A percentile compares a stretch with the other conserved stretches of the same genome.
Evolutionary conservation across 1,284 basidiomycete species (phyloP).

Genomic region (Ustilago bromivora): DNA sequence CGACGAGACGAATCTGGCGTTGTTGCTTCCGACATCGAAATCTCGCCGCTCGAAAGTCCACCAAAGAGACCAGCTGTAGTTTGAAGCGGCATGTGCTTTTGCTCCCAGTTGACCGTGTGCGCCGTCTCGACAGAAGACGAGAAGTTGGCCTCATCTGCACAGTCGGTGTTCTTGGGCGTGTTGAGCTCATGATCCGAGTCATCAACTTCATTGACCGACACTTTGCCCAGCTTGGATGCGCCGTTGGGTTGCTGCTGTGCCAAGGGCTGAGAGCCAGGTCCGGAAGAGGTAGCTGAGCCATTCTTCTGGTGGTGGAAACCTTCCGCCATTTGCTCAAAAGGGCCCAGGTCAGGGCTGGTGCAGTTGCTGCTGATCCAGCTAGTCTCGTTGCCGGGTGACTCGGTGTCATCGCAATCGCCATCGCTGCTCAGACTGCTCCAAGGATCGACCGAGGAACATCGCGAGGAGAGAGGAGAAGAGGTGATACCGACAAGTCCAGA

Average conservation of each 20-base stretch:
- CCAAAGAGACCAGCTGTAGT: slow-evolving; percentile 9
- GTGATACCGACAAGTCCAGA: slow-evolving; percentile 25
- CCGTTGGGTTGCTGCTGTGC: slow-evolving; percentile 13
- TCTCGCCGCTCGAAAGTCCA: slow-evolving; percentile 34
- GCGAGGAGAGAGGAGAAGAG: slow-evolving; percentile 51
- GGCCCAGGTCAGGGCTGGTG: slow-evolving; percentile 52
- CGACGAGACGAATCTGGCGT: slow-evolving; percentile 49
- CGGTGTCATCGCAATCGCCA: slow-evolving; percentile 47
- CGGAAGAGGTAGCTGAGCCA: slow-evolving; percentile 10
- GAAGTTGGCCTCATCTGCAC: slow-evolving; percentile 30
- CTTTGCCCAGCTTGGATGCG: not conserved
- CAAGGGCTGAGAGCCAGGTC: slow-evolving; percentile 6
- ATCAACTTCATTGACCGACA: not conserved
- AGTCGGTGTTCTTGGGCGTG: slow-evolving; percentile 31
- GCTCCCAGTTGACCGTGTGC: slow-evolving; percentile 31
- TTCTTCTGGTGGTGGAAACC: slow-evolving; percentile 18
- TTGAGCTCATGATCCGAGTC: slow-evolving; percentile 29
- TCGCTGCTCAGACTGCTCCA: slow-evolving; percentile 57
- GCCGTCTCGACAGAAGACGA: slow-evolving; percentile 50
- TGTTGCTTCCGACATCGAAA: slow-evolving; percentile 39
- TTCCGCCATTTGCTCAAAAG: slow-evolving; percentile 34
- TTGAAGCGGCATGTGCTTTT: slow-evolving; percentile 13
- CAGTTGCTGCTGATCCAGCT: slow-evolving; percentile 59
- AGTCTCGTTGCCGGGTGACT: slow-evolving; percentile 48
- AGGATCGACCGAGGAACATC: slow-evolving; percentile 54